Conservation (phyloP, 345 rosid genomes). For the Erodium maritimum region DNA sequence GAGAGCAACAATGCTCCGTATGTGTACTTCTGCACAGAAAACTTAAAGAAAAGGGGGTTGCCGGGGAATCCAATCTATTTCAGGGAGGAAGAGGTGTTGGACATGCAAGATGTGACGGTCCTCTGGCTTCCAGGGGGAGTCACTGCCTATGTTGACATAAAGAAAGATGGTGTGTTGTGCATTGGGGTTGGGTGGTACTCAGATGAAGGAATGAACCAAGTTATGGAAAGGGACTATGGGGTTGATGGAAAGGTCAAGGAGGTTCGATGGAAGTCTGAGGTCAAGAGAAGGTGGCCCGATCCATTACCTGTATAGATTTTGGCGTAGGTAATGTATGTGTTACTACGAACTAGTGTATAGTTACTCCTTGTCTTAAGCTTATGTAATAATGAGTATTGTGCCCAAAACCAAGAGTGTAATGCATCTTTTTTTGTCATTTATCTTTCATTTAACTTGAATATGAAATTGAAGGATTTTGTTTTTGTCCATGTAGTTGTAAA, state of each 20-base stretch:
- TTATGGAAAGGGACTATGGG: conserved; percentile 83
- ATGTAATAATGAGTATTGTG: no score
- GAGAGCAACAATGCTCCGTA: conserved; percentile 25
- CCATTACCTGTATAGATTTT: no score
- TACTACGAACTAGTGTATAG: no score
- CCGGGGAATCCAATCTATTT: conserved; percentile 53
- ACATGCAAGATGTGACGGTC: conserved; percentile 59
- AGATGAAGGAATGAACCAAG: conserved; percentile 81
- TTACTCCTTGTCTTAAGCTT: no score
- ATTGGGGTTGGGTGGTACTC: conserved; percentile 90
- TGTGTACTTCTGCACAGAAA: conserved; percentile 74
- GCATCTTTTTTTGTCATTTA: no score
- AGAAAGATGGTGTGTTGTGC: conserved; percentile 63
- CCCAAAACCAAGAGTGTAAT: no score
- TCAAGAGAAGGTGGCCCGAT: conserved; percentile 64
- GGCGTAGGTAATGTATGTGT: no score
- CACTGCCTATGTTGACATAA: conserved; percentile 57
- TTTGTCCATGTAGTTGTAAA: no score
- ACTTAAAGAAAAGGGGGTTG: conserved; percentile 59
- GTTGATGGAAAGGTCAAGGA: conserved; percentile 71
- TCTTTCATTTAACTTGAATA: no score
- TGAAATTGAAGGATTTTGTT: no score
- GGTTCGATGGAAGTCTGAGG: conserved; percentile 66
- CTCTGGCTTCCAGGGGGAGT: conserved; percentile 90
- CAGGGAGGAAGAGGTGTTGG: conserved; percentile 70